Percentiles rank a stretch among this genome's conserved stretches.
Conservation (phyloP, 2,329 filamentous ascomycete genomes). For the Plectosphaerella plurivora region DNA sequence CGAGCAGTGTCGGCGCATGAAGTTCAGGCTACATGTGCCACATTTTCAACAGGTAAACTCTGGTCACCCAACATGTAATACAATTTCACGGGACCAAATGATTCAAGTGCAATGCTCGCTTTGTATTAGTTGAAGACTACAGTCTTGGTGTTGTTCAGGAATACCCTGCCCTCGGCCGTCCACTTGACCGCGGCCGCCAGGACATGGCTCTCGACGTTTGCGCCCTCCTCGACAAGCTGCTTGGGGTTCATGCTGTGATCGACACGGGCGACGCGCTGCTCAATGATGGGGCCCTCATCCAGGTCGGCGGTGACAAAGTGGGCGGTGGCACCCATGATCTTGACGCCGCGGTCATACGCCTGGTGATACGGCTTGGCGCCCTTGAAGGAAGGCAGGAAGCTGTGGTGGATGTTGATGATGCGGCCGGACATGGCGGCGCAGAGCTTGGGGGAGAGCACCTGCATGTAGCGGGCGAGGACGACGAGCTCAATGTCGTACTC, state of each 20-base stretch:
- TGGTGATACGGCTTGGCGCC: conserved; percentile 86
- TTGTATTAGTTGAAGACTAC: conserved; percentile 59
- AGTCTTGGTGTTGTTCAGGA: conserved; percentile 76
- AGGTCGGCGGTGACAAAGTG: conserved; percentile 84
- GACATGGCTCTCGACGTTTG: conserved; percentile 80
- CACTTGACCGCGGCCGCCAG: conserved; percentile 78
- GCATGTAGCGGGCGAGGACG: conserved; percentile 83
- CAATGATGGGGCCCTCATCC: conserved; percentile 84
- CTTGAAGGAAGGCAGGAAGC: conserved; percentile 83
- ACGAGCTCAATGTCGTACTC: conserved; percentile 71
- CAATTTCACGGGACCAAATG: no score
- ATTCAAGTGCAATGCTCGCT: no score
- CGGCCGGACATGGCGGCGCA: conserved; percentile 76
- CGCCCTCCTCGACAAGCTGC: conserved; percentile 73
- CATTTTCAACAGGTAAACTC: no score
- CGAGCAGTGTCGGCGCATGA: no score
- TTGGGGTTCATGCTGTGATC: conserved; percentile 74
- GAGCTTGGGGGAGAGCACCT: conserved; percentile 70
- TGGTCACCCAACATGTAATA: no score
- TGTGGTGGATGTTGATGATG: conserved; percentile 92
- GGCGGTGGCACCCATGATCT: conserved; percentile 79
- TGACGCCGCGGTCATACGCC: conserved; percentile 79
- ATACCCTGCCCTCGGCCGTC: conserved; percentile 73
- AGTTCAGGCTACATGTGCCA: no score
- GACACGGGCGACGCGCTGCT: conserved; percentile 74